Evolutionary conservation across 495 filamentous ascomycete species (phyloP).

Genomic region (Aspergillus asperescens): DNA sequence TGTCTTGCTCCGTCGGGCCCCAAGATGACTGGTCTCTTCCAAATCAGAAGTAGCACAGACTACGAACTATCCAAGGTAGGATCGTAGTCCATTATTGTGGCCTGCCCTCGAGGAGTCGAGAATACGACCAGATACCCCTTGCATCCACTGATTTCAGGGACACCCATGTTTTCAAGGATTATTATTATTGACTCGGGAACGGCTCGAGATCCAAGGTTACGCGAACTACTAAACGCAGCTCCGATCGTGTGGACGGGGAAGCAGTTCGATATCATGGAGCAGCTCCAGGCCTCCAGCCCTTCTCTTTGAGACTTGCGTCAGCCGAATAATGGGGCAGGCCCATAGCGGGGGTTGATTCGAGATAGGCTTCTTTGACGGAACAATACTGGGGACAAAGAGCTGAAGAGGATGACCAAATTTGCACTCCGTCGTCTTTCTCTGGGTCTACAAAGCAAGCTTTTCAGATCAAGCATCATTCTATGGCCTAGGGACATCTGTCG

Average conservation of each 20-base stretch:
- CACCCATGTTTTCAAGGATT: not conserved
- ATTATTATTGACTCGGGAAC: not conserved
- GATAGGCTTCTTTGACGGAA: too few relatives aligned
- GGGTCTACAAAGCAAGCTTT: not conserved
- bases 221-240: constrained; percentile 5
- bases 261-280: not conserved
- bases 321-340: not conserved
- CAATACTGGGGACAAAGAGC: too few relatives aligned
- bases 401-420: not conserved
- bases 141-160: not conserved
- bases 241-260: not conserved
- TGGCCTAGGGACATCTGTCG: constrained; percentile 4
- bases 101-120: not conserved
- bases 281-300: not conserved
- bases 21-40: not conserved
- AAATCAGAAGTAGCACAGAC: not conserved
- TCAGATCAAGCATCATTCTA: not conserved
- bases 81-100: not conserved
- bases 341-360: too few relatives aligned
- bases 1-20: not conserved
- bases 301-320: not conserved
- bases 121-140: not conserved
- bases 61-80: not conserved
- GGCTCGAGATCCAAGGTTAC: constrained; percentile 9
- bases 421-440: not conserved